phyloP scores from a whole-genome alignment of 495 filamentous ascomycete species.

The Tuber umbilicatum region DNA sequence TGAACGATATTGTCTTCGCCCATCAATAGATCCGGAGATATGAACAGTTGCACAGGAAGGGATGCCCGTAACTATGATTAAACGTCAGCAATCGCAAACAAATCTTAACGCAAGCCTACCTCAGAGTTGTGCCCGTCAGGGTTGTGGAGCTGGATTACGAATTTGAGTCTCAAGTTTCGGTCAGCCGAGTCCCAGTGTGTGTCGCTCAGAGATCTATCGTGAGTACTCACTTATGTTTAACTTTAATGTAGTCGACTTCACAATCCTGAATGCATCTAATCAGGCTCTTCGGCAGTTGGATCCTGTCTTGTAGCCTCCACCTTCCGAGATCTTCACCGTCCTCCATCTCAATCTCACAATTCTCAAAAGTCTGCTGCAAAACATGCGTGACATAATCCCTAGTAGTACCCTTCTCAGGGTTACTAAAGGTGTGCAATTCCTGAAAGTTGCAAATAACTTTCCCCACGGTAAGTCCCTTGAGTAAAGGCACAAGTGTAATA shows the following conservation, averaged over 20 bases:
- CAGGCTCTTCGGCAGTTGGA: slow-evolving; percentile 71
- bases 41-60: slow-evolving; percentile 80
- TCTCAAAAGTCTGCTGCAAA: slow-evolving; percentile 55
- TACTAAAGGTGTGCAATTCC: slow-evolving; percentile 66
- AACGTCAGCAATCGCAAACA: slow-evolving; percentile 6
- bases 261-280: slow-evolving; percentile 77
- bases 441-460: slow-evolving; percentile 65
- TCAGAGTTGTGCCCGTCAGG: slow-evolving; percentile 91
- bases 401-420: slow-evolving; percentile 49
- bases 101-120: slow-evolving; percentile 46
- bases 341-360: slow-evolving; percentile 60
- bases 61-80: slow-evolving; percentile 63
- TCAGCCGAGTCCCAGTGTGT: slow-evolving; percentile 10
- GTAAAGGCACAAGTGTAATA: slow-evolving; percentile 70
- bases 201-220: not conserved
- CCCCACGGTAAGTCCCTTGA: slow-evolving; percentile 80
- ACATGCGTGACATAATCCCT: slow-evolving; percentile 59
- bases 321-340: slow-evolving; percentile 56
- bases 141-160: slow-evolving; percentile 81
- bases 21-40: slow-evolving; percentile 81
- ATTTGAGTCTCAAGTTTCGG: slow-evolving; percentile 49
- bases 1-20: slow-evolving; percentile 64
- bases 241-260: slow-evolving; percentile 72
- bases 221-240: slow-evolving; percentile 61
- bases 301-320: slow-evolving; percentile 61